These are phyloP conservation scores for Quillaja saponaria DNA, from an alignment of 306 rosid genomes.

Conservation along the genomic window DNA sequence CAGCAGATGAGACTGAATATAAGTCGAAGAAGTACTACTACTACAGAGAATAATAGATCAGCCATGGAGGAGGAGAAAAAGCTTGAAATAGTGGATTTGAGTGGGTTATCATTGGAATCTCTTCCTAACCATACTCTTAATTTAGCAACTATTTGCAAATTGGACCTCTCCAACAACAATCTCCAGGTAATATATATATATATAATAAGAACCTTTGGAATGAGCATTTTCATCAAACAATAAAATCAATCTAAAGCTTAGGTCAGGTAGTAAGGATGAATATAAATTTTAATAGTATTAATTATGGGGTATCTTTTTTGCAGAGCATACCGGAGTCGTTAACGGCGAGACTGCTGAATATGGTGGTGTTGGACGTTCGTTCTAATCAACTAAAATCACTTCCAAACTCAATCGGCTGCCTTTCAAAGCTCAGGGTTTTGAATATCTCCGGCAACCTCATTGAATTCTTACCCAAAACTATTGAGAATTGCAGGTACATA, in stretches of 20 bases:
- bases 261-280: too few species aligned
- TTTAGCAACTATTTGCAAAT: conserved; percentile 62
- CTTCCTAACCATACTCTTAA: conserved; percentile 73
- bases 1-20: conserved; percentile 23
- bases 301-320: too few species aligned
- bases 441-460: conserved; percentile 79
- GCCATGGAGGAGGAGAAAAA: conserved; percentile 45
- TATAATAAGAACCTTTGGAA: too few species aligned
- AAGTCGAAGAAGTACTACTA: conserved; percentile 27
- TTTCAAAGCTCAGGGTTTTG: conserved; percentile 73
- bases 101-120: conserved; percentile 71
- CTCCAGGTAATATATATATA: conserved; percentile 57
- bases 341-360: conserved; percentile 70
- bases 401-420: conserved; percentile 91
- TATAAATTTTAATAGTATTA: too few species aligned
- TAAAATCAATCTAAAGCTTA: too few species aligned
- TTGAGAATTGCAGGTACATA: conserved; percentile 97
- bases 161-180: conserved; percentile 90
- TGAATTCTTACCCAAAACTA: conserved; percentile 65
- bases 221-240: too few species aligned
- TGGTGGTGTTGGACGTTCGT: conserved; percentile 70
- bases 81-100: conserved; percentile 70
- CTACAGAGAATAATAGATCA: conserved; percentile 9
- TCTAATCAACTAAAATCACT: conserved; percentile 80
- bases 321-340: conserved; percentile 85